A percentile compares a stretch with the other conserved stretches of the same genome.
phyloP scores from a whole-genome alignment of 2,329 filamentous ascomycete genomes.

The Microcyclosporella mali region DNA sequence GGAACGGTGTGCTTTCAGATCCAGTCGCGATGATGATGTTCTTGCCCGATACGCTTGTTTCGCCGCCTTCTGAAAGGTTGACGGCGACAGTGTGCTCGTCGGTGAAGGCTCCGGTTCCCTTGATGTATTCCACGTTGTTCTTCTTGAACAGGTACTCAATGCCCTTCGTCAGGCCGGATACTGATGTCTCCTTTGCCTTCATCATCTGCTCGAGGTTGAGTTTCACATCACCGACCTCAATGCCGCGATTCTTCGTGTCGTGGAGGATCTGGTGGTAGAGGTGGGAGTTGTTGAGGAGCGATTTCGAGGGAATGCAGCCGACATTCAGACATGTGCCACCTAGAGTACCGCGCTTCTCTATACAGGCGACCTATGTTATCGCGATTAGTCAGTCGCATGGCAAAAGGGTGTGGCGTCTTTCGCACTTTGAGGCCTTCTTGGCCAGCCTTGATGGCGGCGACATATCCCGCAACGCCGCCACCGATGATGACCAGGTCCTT shows the following conservation, averaged over 20 bases:
- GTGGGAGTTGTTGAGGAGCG: constrained; percentile 98
- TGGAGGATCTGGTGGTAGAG: constrained; percentile 92
- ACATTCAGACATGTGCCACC: constrained; percentile 98
- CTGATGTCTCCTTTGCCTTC: constrained; percentile 96
- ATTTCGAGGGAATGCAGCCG: constrained; percentile 98
- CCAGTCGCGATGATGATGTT: constrained; percentile 98
- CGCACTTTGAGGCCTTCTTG: constrained; percentile 91
- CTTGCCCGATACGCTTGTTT: constrained; percentile 81
- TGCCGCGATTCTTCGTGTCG: constrained; percentile 94
- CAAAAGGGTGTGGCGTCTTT: constrained; percentile 6
- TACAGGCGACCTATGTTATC: constrained; percentile 70
- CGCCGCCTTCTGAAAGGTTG: constrained; percentile 81
- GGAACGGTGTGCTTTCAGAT: constrained; percentile 92
- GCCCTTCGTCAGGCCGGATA: constrained; percentile 84
- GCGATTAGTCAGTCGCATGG: constrained; percentile 4
- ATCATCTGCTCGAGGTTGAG: constrained; percentile 93
- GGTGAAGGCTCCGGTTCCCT: constrained; percentile 56
- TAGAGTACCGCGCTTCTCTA: constrained; percentile 93
- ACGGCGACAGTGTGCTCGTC: constrained; percentile 83
- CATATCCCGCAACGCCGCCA: constrained; percentile 96
- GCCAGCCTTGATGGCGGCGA: constrained; percentile 97
- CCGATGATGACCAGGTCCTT: constrained; percentile 97
- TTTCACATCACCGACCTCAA: constrained; percentile 95
- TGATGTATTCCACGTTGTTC: constrained; percentile 97
- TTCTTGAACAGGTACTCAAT: constrained; percentile 99